Base-by-base conservation (phyloP, 768 basidiomycete genomes). In the Tricholoma saponaceum region DNA sequence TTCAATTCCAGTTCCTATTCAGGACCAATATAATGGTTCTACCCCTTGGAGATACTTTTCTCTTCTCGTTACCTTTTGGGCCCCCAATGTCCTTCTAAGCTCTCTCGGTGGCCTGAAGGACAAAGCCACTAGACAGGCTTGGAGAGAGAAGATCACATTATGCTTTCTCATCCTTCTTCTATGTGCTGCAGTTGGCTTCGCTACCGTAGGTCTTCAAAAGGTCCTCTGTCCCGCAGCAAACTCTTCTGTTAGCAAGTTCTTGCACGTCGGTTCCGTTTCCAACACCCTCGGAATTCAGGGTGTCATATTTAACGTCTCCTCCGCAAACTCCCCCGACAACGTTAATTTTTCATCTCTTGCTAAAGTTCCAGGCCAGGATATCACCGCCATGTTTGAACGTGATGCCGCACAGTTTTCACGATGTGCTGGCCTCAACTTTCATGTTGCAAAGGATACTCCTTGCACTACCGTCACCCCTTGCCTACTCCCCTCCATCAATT, bases 81-180 rank as follows among this genome's bases (percentile, higher is more conserved):
- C 92, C 1, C 95, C 95, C 23, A 79, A 83, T 47, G 80, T 89
- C 66, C 71, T 93, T 22, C 82, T 98, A 56, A 72, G 81, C 22
- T 83, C 85, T 2, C 39, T 93, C 10, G 90, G 89, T 57, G 91
- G 93, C 46, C 79, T 98, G 69, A 88, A 83, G 68, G 93, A 95
- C 72, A 81, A 82, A 64, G 78, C 83, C 35, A 79, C 83, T 54
- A 78, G 85, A 60, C 92, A 97, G 70, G 97, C 97, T 1, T 99
- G 97, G 97, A 84, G 95, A 67, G 97, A 99, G 74, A 99, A 98
- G 79, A 86, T 96, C 57, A 85, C 94, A 5, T 78, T 99, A 3
- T 98, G 95, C 73, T 85, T 90, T 71, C 87, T 98, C 67, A 91
- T 94, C 52, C 62, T 83, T 56, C 37, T 94, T 44, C 72, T 97